phyloP scores from a whole-genome alignment of 2,329 filamentous ascomycete genomes.

The Taxawa tesnikishii region DNA sequence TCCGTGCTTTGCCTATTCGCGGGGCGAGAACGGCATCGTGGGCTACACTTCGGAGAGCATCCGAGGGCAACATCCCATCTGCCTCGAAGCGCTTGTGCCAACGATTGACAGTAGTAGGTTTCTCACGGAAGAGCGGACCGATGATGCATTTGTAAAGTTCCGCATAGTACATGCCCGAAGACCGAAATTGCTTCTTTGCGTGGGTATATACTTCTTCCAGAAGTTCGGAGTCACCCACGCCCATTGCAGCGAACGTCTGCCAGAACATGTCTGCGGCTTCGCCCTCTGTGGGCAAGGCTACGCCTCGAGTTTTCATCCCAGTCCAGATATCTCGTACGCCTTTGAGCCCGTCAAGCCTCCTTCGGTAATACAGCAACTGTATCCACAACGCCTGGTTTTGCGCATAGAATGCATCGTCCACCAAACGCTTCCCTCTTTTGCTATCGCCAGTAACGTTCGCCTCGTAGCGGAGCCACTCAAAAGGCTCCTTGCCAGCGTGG shows the following conservation, averaged over 20 bases:
- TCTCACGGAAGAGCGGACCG: slow-evolving; percentile 21
- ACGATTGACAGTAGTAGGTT: slow-evolving; percentile 14
- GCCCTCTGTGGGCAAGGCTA: slow-evolving; percentile 27
- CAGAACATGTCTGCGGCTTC: slow-evolving; percentile 31
- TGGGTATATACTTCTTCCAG: slow-evolving; percentile 26
- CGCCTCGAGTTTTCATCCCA: slow-evolving; percentile 20
- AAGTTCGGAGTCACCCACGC: slow-evolving; percentile 17
- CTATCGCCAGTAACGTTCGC: slow-evolving; percentile 13
- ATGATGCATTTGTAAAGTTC: slow-evolving; percentile 34
- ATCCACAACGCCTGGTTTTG: slow-evolving; percentile 26
- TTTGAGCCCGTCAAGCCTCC: slow-evolving; percentile 25
- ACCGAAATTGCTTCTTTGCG: slow-evolving; percentile 26
- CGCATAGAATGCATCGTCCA: slow-evolving; percentile 18
- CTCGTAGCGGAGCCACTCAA: slow-evolving; percentile 16
- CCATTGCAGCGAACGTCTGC: slow-evolving; percentile 23
- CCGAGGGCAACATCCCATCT: slow-evolving; percentile 19
- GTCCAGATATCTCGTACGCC: slow-evolving; percentile 34
- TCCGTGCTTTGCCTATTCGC: slow-evolving; percentile 6
- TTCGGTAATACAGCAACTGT: slow-evolving; percentile 25
- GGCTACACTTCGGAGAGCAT: slow-evolving; percentile 11
- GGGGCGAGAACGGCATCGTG: slow-evolving; percentile 10
- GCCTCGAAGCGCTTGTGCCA: slow-evolving; percentile 22
- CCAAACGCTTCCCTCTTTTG: slow-evolving; percentile 12
- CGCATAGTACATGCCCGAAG: slow-evolving; percentile 21
- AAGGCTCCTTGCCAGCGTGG: slow-evolving; percentile 5